phyloP scores from a whole-genome alignment of 495 filamentous ascomycete species.

The Trichoderma reesei region DNA sequence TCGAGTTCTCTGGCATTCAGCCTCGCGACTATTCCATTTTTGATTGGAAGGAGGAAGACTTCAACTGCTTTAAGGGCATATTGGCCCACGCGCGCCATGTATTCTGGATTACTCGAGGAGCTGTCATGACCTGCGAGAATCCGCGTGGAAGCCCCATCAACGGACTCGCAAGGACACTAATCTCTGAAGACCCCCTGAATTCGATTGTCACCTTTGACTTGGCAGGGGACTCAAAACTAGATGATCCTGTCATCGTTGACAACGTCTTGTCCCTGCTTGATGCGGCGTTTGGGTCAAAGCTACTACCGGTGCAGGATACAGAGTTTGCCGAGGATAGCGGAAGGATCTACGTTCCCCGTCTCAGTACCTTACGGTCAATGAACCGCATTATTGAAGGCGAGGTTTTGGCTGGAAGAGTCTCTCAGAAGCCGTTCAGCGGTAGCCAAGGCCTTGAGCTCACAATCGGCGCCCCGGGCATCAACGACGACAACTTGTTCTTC shows the following conservation, averaged over 20 bases:
- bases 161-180: conserved; percentile 21
- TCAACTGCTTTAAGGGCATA: conserved; percentile 15
- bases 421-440: neutral
- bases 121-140: conserved; percentile 15
- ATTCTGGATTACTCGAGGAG: conserved; percentile 23
- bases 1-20: conserved; percentile 15
- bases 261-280: conserved; percentile 45
- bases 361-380: conserved; percentile 16
- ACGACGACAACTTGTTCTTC: neutral
- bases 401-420: neutral
- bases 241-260: neutral
- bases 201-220: conserved; percentile 20
- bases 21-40: conserved; percentile 15
- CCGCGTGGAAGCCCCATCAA: conserved; percentile 16
- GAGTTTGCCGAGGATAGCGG: conserved; percentile 21
- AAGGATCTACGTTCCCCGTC: conserved; percentile 20
- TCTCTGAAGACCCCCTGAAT: conserved; percentile 22
- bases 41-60: conserved; percentile 18
- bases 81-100: conserved; percentile 15
- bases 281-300: conserved; percentile 33
- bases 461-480: neutral
- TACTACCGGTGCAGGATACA: conserved; percentile 12
- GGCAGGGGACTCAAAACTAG: conserved; percentile 3
- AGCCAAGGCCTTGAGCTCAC: neutral
- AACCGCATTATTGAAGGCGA: conserved; percentile 19